Percentiles rank a stretch among this genome's conserved stretches.
Evolutionary conservation across 2,329 filamentous ascomycete genomes (phyloP).

Genomic region (Zymoseptoria ardabiliae): DNA sequence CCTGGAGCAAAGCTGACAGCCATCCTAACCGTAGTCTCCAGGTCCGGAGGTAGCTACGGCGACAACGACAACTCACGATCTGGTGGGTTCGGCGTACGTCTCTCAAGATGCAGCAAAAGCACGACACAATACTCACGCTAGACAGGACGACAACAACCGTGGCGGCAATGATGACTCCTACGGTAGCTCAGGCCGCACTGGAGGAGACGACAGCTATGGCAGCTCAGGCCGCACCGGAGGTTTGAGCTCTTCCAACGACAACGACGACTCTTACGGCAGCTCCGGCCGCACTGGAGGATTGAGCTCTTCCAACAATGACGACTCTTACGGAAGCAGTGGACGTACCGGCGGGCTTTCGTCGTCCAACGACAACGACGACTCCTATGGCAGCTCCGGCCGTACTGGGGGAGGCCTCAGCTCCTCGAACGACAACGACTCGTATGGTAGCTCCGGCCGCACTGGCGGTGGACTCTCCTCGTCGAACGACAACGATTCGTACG

Average conservation of each 20-base stretch:
- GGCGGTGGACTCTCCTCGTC: not conserved
- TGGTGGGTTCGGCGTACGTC: slow-evolving; percentile 14
- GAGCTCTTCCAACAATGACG: not conserved
- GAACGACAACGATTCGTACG: slow-evolving; percentile 1
- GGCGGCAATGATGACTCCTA: slow-evolving; percentile 6
- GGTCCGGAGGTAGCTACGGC: slow-evolving; percentile 3
- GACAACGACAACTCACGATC: slow-evolving; percentile 2
- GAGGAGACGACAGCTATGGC: slow-evolving; percentile 7
- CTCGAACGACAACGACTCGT: not conserved
- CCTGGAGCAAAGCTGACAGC: not conserved
- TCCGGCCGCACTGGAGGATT: slow-evolving; percentile 4
- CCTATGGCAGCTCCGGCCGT: slow-evolving; percentile 5
- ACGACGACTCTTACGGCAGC: slow-evolving; percentile 11
- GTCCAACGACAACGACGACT: not conserved
- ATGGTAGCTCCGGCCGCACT: slow-evolving; percentile 1
- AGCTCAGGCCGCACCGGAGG: not conserved
- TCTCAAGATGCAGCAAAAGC: not conserved
- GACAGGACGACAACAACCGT: slow-evolving; percentile 2
- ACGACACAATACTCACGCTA: not conserved
- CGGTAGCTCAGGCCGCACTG: slow-evolving; percentile 10
- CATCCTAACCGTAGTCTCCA: slow-evolving; percentile 7
- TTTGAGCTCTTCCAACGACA: not conserved
- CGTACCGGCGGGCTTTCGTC: not conserved
- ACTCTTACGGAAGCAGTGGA: slow-evolving; percentile 1
- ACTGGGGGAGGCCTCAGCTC: slow-evolving; percentile 4